Evolutionary conservation across 768 basidiomycete genomes (phyloP).

Genomic region (Calocybe indica): DNA sequence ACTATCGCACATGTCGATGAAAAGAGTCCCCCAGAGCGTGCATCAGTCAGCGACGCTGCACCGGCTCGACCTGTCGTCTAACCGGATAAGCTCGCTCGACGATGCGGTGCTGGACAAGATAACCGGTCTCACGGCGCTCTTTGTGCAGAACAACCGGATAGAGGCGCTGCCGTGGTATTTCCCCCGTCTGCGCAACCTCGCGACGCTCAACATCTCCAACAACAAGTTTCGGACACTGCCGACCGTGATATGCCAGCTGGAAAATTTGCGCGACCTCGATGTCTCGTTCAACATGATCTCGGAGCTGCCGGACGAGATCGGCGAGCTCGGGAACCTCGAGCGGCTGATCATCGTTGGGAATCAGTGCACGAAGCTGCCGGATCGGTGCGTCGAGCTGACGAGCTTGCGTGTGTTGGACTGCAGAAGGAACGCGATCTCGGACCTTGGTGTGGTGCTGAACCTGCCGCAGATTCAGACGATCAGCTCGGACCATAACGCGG

Average conservation of each 20-base stretch:
- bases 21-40: conserved; percentile 83
- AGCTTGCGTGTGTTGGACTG: conserved; percentile 75
- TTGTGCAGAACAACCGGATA: conserved; percentile 88
- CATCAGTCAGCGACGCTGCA: conserved; percentile 68
- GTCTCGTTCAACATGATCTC: conserved; percentile 91
- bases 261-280: conserved; percentile 77
- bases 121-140: conserved; percentile 58
- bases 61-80: conserved; percentile 85
- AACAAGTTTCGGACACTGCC: conserved; percentile 86
- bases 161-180: conserved; percentile 85
- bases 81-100: conserved; percentile 84
- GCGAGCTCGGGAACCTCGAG: conserved; percentile 61
- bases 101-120: conserved; percentile 81
- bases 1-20: conserved; percentile 89
- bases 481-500: conserved; percentile 75
- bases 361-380: conserved; percentile 65
- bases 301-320: conserved; percentile 76
- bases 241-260: conserved; percentile 64
- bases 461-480: conserved; percentile 67
- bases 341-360: conserved; percentile 84
- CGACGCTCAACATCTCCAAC: conserved; percentile 88
- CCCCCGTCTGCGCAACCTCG: conserved; percentile 62
- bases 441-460: conserved; percentile 62
- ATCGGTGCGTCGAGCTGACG: conserved; percentile 46
- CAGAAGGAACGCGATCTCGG: conserved; percentile 75